Evolutionary conservation across 208 protist species (phyloP), one percentile per base, ranked within the genome.

Genomic region (Leishmania gerbilli): DNA sequence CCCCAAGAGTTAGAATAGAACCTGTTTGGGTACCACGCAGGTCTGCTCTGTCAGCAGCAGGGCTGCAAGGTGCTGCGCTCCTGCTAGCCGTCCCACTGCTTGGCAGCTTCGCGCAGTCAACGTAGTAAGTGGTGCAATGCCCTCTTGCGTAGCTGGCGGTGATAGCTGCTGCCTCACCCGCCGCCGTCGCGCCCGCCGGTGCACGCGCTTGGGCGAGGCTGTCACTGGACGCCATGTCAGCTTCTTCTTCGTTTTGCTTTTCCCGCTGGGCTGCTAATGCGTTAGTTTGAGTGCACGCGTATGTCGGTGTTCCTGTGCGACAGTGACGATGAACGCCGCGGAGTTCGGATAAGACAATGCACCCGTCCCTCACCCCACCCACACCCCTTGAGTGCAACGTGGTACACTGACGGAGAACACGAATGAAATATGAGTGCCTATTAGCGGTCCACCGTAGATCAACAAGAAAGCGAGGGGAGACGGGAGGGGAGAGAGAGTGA

Each of bases 41-140:
- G 37, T 67, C 53, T 31, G 37, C 47, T 6, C 19, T 42, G 17
- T 27, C 27, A 15, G 51, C 34, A 5, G 72, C 31, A n/a, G 53
- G 15, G 21, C 31, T 62, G 27, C 31, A 34, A 34, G 51, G 49
- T 45, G 27, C 1, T 27, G 53, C 34, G 0, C 45, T 77, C 34
- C 19, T 71, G 49, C 15, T 21, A 76, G 71, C 8, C 11, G 68
- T 24, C 0, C 67, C 34, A 45, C 69, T 34, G 24, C 37, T 74
- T 24, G 90, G 90, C 0, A 93, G 78, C 8, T 58, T 74, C 47
- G 79, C 58, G 79, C 87, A 87, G 56, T 91, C 82, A 4, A 84
- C 87, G 85, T 91, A 93, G 71, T 91, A 91, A 2, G 81, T 86
- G 7, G 82, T 86, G 40, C 27, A 76, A 34, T n/a, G 78, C 7